Evolutionary conservation across 1,139 yeast genomes (phyloP).

Genomic region (Sugiyamaella castrensis): DNA sequence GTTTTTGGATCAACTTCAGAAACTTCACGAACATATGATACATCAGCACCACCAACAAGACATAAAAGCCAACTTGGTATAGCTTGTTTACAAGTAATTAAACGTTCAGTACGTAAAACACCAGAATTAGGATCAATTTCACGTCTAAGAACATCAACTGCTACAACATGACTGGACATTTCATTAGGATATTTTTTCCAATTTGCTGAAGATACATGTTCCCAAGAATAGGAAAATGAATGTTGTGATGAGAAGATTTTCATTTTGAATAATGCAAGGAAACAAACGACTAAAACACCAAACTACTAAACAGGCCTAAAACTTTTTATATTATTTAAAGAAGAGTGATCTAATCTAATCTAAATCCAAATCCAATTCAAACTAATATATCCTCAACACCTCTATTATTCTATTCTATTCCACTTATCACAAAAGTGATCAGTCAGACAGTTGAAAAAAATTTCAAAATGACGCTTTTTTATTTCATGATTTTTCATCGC

Average conservation of each 20-base stretch:
- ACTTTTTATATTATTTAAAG: no score
- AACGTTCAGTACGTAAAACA: constrained; percentile 72
- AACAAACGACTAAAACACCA: no score
- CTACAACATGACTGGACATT: constrained; percentile 87
- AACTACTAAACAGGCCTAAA: no score
- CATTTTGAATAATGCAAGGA: constrained; percentile 45
- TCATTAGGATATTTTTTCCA: constrained; percentile 97
- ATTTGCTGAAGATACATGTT: constrained; percentile 90
- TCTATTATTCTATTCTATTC: no score
- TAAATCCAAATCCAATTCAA: no score
- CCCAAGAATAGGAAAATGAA: constrained; percentile 82
- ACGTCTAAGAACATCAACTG: constrained; percentile 82
- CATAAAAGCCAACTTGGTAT: constrained; percentile 79
- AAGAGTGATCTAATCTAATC: no score
- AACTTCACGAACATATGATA: constrained; percentile 83
- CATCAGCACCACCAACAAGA: constrained; percentile 70
- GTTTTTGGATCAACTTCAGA: constrained; percentile 72
- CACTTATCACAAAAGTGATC: no score
- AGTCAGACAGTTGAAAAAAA: no score
- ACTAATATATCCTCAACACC: no score
- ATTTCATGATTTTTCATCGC: no score
- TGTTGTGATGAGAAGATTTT: constrained; percentile 71
- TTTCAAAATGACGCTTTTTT: no score
- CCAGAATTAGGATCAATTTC: constrained; percentile 57
- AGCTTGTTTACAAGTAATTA: constrained; percentile 85